These are phyloP conservation scores for Hirschioporus abietinus DNA, from an alignment of 768 basidiomycete genomes.

Conservation along the genomic window DNA sequence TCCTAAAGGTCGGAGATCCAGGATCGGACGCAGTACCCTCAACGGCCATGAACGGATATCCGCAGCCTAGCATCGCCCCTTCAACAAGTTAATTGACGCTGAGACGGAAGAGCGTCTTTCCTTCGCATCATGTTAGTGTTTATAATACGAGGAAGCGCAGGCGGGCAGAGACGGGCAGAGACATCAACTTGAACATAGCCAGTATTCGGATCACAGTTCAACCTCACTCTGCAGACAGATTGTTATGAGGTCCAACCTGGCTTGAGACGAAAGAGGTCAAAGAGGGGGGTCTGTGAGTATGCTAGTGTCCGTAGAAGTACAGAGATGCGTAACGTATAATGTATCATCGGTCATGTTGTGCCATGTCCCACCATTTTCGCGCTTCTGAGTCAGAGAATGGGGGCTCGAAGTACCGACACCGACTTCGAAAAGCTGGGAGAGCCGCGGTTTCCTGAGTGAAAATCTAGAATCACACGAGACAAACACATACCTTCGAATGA, in stretches of 20 bases:
- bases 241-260: neutral
- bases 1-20: neutral
- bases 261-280: neutral
- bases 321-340: neutral
- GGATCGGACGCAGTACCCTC: neutral
- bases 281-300: neutral
- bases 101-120: no score
- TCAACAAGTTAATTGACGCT: no score
- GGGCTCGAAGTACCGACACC: constrained; percentile 75
- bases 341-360: constrained; percentile 14
- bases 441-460: constrained; percentile 6
- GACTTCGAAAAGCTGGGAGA: constrained; percentile 62
- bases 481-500: constrained; percentile 58
- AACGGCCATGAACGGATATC: neutral
- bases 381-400: constrained; percentile 54
- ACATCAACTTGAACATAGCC: no score
- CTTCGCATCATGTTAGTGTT: no score
- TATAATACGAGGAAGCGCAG: no score
- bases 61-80: neutral
- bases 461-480: constrained; percentile 11
- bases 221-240: no score
- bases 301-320: neutral
- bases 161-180: no score
- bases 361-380: constrained; percentile 49
- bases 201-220: no score